Evolutionary conservation across 257 asterid genomes (phyloP).

Genomic region (Linderniella brevidens): DNA sequence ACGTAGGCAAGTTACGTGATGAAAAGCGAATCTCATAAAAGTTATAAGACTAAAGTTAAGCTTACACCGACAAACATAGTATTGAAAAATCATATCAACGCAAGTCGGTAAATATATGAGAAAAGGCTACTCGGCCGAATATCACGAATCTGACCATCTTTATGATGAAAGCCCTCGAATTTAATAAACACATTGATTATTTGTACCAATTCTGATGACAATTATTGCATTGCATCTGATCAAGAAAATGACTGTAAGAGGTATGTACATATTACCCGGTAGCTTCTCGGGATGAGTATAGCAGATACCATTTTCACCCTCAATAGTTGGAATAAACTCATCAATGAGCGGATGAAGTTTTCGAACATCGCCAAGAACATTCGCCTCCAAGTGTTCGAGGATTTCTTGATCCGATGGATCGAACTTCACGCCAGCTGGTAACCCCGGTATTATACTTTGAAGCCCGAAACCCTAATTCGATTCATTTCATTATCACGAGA

Average conservation of each 20-base stretch:
- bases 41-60: too few species aligned
- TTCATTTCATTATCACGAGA: not conserved
- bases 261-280: slow-evolving; percentile 20
- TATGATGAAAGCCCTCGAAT: too few species aligned
- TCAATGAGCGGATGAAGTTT: slow-evolving; percentile 38
- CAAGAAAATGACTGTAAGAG: not conserved
- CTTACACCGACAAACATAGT: too few species aligned
- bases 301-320: slow-evolving; percentile 50
- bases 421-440: slow-evolving; percentile 53
- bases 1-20: too few species aligned
- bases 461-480: slow-evolving; percentile 13
- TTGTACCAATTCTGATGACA: too few species aligned
- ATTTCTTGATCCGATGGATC: slow-evolving; percentile 59
- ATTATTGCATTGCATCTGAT: too few species aligned
- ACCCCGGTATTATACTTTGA: slow-evolving; percentile 33
- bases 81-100: too few species aligned
- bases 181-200: too few species aligned
- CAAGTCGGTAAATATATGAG: too few species aligned
- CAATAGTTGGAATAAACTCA: slow-evolving; percentile 40
- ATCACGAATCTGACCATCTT: too few species aligned
- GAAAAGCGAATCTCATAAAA: too few species aligned
- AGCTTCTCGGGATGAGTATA: slow-evolving; percentile 50
- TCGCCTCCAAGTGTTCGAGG: slow-evolving; percentile 38
- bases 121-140: too few species aligned
- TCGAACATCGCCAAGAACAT: slow-evolving; percentile 17